Conservation (phyloP, 805 yeast genomes). For the Barnettozyma pratensis region DNA sequence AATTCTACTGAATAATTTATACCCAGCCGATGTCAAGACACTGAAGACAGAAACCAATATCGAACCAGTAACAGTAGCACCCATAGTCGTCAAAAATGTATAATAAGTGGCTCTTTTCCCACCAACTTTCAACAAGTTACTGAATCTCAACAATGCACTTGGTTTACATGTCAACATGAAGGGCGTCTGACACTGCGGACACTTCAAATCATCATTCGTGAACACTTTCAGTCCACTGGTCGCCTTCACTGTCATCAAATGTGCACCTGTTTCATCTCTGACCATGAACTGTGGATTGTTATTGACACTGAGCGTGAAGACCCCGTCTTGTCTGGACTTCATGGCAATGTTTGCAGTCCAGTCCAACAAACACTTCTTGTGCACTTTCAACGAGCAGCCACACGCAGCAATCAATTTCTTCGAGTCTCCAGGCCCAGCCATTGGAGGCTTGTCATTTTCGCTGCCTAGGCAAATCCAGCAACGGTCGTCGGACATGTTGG, state of each 20-base stretch:
- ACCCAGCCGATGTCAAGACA: slow-evolving; percentile 25
- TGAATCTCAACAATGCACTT: slow-evolving; percentile 8
- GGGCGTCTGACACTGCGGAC: slow-evolving; percentile 35
- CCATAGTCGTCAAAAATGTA: slow-evolving; percentile 8
- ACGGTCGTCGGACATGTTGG: slow-evolving; percentile 6
- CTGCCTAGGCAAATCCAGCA: slow-evolving; percentile 18
- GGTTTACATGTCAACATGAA: slow-evolving; percentile 24
- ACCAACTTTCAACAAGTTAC: slow-evolving; percentile 17
- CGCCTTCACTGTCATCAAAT: slow-evolving; percentile 3
- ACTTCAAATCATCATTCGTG: slow-evolving; percentile 19
- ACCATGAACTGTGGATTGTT: not conserved
- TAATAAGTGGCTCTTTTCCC: slow-evolving; percentile 3
- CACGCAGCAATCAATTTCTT: slow-evolving; percentile 34
- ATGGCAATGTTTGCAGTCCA: slow-evolving; percentile 30
- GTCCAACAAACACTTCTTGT: slow-evolving; percentile 31
- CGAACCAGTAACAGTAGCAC: slow-evolving; percentile 20
- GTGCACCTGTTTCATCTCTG: not conserved
- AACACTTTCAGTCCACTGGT: slow-evolving; percentile 2
- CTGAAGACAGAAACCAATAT: slow-evolving; percentile 18
- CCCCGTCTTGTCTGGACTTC: slow-evolving; percentile 5
- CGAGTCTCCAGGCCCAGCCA: slow-evolving; percentile 24
- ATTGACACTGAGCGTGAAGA: not conserved
- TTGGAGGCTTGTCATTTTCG: slow-evolving; percentile 14
- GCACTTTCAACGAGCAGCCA: slow-evolving; percentile 32
- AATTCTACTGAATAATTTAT: slow-evolving; percentile 22